Conservation (phyloP, 441 rosid species). For the Erodium texanum region DNA sequence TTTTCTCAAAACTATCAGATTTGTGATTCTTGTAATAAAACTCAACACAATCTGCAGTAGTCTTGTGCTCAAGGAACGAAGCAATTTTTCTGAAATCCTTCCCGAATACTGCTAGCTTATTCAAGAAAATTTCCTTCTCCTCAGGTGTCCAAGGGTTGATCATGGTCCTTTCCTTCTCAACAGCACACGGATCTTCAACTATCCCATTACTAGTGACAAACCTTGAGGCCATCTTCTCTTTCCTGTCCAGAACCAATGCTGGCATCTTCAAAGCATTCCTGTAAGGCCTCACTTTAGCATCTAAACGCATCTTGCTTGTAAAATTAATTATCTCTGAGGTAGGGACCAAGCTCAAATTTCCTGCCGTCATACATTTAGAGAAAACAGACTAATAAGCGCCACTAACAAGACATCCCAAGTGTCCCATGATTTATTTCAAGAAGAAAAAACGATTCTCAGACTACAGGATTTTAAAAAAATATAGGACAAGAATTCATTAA, state of each 20-base stretch:
- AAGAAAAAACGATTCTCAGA: neutral
- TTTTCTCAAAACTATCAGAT: slow-evolving; percentile 74
- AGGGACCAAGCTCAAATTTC: slow-evolving; percentile 47
- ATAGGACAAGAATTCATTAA: neutral
- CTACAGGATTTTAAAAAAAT: neutral
- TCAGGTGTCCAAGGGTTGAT: slow-evolving; percentile 60
- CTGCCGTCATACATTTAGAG: slow-evolving; percentile 27
- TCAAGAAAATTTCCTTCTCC: slow-evolving; percentile 69
- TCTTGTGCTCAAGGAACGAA: slow-evolving; percentile 76
- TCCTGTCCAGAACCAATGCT: slow-evolving; percentile 64
- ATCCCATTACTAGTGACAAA: slow-evolving; percentile 74
- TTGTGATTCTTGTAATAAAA: slow-evolving; percentile 98
- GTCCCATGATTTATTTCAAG: neutral
- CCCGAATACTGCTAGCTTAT: slow-evolving; percentile 64
- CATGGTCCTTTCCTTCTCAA: slow-evolving; percentile 70
- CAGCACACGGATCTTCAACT: slow-evolving; percentile 79
- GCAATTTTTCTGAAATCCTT: slow-evolving; percentile 85
- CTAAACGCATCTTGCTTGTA: slow-evolving; percentile 51
- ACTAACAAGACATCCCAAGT: neutral
- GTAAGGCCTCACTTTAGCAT: slow-evolving; percentile 34
- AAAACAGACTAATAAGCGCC: neutral
- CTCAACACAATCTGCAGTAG: slow-evolving; percentile 91
- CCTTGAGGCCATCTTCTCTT: slow-evolving; percentile 51
- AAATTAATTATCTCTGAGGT: slow-evolving; percentile 40
- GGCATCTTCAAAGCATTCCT: slow-evolving; percentile 83